Percentiles rank a stretch among this genome's conserved stretches.
Evolutionary conservation across 495 filamentous ascomycete genomes (phyloP).

Genomic region (Penicillium cosmopolitanum): DNA sequence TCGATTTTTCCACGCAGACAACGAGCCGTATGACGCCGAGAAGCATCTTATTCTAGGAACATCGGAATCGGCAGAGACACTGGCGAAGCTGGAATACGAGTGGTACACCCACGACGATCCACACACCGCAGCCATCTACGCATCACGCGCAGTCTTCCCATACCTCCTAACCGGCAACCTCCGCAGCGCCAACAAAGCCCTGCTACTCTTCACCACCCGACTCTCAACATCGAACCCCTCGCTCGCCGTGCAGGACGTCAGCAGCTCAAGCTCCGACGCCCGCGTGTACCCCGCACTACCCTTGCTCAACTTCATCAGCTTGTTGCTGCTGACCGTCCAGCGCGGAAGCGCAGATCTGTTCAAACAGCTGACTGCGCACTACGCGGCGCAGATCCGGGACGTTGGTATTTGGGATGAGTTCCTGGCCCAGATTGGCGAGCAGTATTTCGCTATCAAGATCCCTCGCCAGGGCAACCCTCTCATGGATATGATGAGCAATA

Average conservation of each 20-base stretch:
- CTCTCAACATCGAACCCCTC: slow-evolving; percentile 69
- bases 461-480: slow-evolving; percentile 86
- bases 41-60: slow-evolving; percentile 88
- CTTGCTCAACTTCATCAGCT: slow-evolving; percentile 86
- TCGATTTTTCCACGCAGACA: slow-evolving; percentile 54
- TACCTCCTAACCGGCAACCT: slow-evolving; percentile 91
- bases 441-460: slow-evolving; percentile 95
- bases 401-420: slow-evolving; percentile 78
- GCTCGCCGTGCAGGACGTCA: slow-evolving; percentile 79
- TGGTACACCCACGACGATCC: slow-evolving; percentile 92
- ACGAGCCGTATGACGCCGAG: slow-evolving; percentile 90
- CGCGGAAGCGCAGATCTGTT: slow-evolving; percentile 81
- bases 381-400: slow-evolving; percentile 75
- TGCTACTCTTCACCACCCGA: slow-evolving; percentile 76
- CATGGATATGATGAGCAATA: slow-evolving; percentile 95
- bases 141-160: slow-evolving; percentile 85
- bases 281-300: slow-evolving; percentile 84
- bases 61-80: slow-evolving; percentile 78
- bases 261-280: slow-evolving; percentile 71
- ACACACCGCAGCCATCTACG: slow-evolving; percentile 87
- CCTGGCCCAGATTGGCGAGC: slow-evolving; percentile 85
- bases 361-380: slow-evolving; percentile 79
- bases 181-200: slow-evolving; percentile 80
- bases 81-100: slow-evolving; percentile 82
- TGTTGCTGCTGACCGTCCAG: slow-evolving; percentile 83